Evolutionary conservation across 139 green algal species (phyloP).

Genomic region (Raphidocelis subcapitata): DNA sequence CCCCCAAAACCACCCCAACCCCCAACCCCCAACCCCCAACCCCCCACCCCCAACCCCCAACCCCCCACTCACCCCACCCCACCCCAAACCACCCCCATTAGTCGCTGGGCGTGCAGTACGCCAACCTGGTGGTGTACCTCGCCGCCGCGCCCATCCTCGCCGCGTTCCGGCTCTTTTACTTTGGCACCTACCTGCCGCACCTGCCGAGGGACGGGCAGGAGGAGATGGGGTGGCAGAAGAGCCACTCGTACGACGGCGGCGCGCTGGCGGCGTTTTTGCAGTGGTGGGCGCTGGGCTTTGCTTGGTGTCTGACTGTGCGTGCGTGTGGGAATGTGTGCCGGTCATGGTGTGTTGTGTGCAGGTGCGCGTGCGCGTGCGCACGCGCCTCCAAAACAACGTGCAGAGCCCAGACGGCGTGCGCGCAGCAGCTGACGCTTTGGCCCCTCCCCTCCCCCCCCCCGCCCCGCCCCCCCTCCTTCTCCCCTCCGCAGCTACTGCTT

Average conservation of each 20-base stretch:
- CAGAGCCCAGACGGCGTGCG: no score
- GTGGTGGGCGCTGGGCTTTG: slow-evolving; percentile 48
- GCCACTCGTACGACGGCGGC: slow-evolving; percentile 15
- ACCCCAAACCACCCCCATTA: no score
- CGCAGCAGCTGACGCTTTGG: no score
- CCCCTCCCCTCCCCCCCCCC: no score
- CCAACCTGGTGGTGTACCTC: slow-evolving; percentile 47
- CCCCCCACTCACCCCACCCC: no score
- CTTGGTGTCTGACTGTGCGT: background rate
- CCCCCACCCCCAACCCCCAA: no score
- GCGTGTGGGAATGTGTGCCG: background rate
- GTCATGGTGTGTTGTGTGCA: background rate
- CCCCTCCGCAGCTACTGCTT: no score
- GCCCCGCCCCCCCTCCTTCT: no score
- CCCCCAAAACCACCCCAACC: background rate
- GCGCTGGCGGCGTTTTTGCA: slow-evolving; percentile 36
- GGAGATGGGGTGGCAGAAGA: slow-evolving; percentile 43
- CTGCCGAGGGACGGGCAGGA: slow-evolving; percentile 2
- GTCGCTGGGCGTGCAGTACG: slow-evolving; percentile 21
- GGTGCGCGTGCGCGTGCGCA: no score
- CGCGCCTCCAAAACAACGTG: no score
- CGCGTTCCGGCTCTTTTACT: slow-evolving; percentile 35
- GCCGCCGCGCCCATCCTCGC: slow-evolving; percentile 40
- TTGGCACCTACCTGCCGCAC: slow-evolving; percentile 32
- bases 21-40: no score